phyloP scores from a whole-genome alignment of 2,329 filamentous ascomycete species.

The Pseudocercospora cruenta region DNA sequence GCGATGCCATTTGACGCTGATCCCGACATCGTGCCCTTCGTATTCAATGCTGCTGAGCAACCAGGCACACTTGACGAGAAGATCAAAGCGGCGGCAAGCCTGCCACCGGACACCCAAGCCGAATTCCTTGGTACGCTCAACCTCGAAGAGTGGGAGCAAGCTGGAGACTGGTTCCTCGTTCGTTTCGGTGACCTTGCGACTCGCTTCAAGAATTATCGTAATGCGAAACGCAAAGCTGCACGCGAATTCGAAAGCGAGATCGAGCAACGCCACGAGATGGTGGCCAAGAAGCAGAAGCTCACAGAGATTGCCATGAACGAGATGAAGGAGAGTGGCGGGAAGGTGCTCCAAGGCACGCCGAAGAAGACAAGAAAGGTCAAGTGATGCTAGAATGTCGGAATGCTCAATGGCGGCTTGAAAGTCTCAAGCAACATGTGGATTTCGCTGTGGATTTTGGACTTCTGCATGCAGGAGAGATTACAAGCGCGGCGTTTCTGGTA shows the following conservation, averaged over 20 bases:
- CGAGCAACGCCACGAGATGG: constrained; percentile 54
- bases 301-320: constrained; percentile 38
- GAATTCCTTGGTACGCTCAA: constrained; percentile 57
- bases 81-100: constrained; percentile 20
- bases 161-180: constrained; percentile 63
- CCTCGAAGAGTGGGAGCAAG: constrained; percentile 63
- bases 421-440: not conserved
- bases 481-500: constrained; percentile 3
- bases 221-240: constrained; percentile 58
- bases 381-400: constrained; percentile 13
- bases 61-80: constrained; percentile 29
- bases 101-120: constrained; percentile 43
- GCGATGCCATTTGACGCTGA: constrained; percentile 34
- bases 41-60: constrained; percentile 11
- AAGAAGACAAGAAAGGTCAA: constrained; percentile 35
- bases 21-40: constrained; percentile 25
- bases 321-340: constrained; percentile 59
- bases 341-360: constrained; percentile 55
- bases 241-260: constrained; percentile 60
- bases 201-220: constrained; percentile 57
- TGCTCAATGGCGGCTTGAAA: not conserved
- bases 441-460: constrained; percentile 3
- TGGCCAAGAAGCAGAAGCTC: constrained; percentile 53
- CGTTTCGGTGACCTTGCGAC: constrained; percentile 56
- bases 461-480: not conserved